These are phyloP conservation scores for Cyberlindnera xylosilytica DNA, from an alignment of 805 yeast genomes.

Conservation along the genomic window DNA sequence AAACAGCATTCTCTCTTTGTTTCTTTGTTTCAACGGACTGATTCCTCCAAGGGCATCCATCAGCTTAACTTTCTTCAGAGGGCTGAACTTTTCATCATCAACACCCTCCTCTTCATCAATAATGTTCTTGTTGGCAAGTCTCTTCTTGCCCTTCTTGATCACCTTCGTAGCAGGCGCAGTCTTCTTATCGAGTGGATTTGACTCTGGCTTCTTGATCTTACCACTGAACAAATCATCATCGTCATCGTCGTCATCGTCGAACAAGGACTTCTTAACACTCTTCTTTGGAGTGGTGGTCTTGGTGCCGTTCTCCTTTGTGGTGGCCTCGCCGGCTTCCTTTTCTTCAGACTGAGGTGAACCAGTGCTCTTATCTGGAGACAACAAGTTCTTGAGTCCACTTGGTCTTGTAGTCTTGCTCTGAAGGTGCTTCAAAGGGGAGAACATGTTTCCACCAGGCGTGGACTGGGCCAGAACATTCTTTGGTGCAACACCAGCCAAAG, in stretches of 20 bases:
- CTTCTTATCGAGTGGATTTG: no score
- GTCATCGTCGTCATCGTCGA: conserved; percentile 29
- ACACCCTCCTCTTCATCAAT: conserved; percentile 23
- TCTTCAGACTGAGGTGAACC: not conserved
- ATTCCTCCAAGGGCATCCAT: conserved; percentile 26
- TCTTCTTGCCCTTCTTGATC: conserved; percentile 22
- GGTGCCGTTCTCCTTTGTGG: not conserved
- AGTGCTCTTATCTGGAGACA: conserved; percentile 18
- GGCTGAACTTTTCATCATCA: conserved; percentile 16
- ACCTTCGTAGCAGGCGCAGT: not conserved
- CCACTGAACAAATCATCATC: conserved; percentile 27
- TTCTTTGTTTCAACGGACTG: conserved; percentile 28
- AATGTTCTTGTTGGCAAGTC: conserved; percentile 17
- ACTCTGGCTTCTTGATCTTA: conserved; percentile 14
- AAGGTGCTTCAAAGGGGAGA: conserved; percentile 24
- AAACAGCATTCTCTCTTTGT: conserved; percentile 24
- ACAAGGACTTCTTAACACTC: conserved; percentile 21
- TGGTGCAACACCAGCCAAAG: conserved; percentile 6
- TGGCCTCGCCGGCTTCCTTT: not conserved
- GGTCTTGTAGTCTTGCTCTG: conserved; percentile 12
- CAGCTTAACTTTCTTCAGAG: conserved; percentile 25
- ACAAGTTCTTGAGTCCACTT: conserved; percentile 25
- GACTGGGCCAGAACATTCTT: conserved; percentile 24
- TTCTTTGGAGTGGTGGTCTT: conserved; percentile 9
- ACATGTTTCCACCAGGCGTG: conserved; percentile 23